A percentile compares a stretch with the other conserved stretches of the same genome.
These are phyloP conservation scores for Puccinia novopanici DNA, from an alignment of 1,284 basidiomycete species.

Conservation along the genomic window DNA sequence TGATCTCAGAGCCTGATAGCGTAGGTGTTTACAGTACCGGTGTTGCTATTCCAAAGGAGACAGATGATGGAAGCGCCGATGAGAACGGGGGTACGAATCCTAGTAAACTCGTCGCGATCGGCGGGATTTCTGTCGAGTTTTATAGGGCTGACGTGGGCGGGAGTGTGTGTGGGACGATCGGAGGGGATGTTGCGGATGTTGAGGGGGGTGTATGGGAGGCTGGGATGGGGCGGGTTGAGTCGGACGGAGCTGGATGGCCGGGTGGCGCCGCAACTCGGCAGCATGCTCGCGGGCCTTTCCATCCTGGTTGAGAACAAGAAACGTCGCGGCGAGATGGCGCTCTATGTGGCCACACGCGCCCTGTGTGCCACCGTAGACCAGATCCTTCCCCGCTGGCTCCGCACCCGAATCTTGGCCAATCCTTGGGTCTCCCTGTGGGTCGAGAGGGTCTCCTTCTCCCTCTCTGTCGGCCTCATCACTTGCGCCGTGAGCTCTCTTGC, in stretches of 20 bases:
- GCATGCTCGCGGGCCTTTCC: slow-evolving; percentile 53
- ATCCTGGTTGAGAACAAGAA: slow-evolving; percentile 60
- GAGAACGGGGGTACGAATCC: slow-evolving; percentile 54
- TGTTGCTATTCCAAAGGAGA: slow-evolving; percentile 58
- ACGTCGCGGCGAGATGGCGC: slow-evolving; percentile 60
- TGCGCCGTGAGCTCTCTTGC: slow-evolving; percentile 19
- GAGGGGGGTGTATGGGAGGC: not conserved
- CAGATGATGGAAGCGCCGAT: slow-evolving; percentile 54
- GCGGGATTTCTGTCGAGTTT: slow-evolving; percentile 60
- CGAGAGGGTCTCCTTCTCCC: slow-evolving; percentile 53
- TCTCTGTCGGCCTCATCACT: slow-evolving; percentile 52
- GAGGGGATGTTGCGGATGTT: not conserved
- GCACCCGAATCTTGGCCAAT: slow-evolving; percentile 32
- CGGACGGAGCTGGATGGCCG: slow-evolving; percentile 55
- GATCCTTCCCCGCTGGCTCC: slow-evolving; percentile 51
- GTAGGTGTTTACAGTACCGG: slow-evolving; percentile 58
- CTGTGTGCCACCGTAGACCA: slow-evolving; percentile 55
- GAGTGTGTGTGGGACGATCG: slow-evolving; percentile 52
- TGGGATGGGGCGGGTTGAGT: slow-evolving; percentile 54
- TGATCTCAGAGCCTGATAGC: too few relatives aligned
- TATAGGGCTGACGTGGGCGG: slow-evolving; percentile 58
- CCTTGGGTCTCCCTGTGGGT: slow-evolving; percentile 50
- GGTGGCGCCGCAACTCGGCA: slow-evolving; percentile 52
- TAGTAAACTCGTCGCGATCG: slow-evolving; percentile 57
- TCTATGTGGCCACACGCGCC: slow-evolving; percentile 60